Conservation (phyloP, 108 stramenopile genomes). For the Cyclostephanos tholiformis region DNA sequence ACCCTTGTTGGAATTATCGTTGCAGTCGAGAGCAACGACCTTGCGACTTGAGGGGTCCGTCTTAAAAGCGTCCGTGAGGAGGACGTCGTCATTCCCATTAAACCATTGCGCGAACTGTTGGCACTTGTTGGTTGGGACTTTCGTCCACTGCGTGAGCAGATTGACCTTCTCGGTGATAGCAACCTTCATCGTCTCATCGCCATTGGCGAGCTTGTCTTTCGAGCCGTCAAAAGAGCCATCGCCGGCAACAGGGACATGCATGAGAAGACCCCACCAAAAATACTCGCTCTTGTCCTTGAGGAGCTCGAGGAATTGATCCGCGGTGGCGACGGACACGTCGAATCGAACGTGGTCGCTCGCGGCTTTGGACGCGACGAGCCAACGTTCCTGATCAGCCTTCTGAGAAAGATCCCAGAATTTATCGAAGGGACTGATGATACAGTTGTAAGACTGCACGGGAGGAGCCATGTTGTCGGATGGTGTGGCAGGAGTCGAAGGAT, state of each 20-base stretch:
- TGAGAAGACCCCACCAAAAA: background rate
- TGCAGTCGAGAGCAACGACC: background rate
- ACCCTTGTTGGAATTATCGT: background rate
- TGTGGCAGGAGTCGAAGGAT: too few relatives aligned
- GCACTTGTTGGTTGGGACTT: background rate
- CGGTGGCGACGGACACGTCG: slow-evolving; percentile 1
- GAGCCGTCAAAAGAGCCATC: background rate
- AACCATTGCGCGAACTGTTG: slow-evolving; percentile 4
- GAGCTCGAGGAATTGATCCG: background rate
- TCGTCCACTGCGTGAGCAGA: background rate
- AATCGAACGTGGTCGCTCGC: background rate
- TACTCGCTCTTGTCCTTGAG: background rate
- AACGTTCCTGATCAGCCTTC: background rate
- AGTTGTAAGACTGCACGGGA: background rate
- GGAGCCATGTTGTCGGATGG: too few relatives aligned
- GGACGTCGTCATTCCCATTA: background rate
- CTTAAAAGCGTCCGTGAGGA: background rate
- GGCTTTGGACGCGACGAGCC: background rate
- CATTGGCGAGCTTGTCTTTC: background rate
- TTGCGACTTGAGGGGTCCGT: background rate
- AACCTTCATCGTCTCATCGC: background rate
- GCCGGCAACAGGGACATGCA: background rate
- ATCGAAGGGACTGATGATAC: background rate
- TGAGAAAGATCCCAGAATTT: background rate
- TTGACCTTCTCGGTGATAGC: background rate